A percentile compares a stretch with the other conserved stretches of the same genome.
These are phyloP conservation scores for Fusarium sp. DNA, from an alignment of 2,329 filamentous ascomycete species.

Conservation along the genomic window DNA sequence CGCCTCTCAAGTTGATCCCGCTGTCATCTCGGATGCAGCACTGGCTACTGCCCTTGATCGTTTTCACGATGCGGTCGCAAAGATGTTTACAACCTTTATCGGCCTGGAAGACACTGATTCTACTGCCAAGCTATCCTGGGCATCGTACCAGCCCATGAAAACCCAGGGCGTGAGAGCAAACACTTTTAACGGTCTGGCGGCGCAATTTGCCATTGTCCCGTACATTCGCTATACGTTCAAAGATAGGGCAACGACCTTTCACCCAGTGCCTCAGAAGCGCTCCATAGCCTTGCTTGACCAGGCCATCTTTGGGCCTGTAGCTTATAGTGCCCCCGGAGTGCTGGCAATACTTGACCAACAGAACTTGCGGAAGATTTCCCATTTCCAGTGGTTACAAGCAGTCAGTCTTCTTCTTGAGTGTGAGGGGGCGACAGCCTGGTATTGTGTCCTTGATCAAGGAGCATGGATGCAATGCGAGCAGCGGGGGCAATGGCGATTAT, in stretches of 20 bases:
- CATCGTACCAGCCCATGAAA: neutral
- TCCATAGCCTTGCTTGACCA: neutral
- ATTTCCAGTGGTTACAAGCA: neutral
- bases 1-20: constrained; percentile 43
- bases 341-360: neutral
- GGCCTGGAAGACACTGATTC: neutral
- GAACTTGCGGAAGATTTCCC: neutral
- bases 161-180: neutral
- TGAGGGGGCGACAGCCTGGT: neutral
- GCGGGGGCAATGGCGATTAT: neutral
- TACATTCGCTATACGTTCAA: neutral
- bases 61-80: neutral
- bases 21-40: constrained; percentile 9
- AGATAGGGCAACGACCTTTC: neutral
- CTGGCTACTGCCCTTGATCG: neutral
- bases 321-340: neutral
- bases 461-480: neutral
- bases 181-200: neutral
- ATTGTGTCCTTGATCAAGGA: neutral
- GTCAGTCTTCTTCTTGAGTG: neutral
- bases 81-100: neutral
- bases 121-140: neutral
- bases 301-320: neutral
- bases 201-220: neutral
- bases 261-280: neutral